Base-by-base conservation (phyloP, 176 grass and related monocot species). In the Hsuehochloa calcarea region DNA sequence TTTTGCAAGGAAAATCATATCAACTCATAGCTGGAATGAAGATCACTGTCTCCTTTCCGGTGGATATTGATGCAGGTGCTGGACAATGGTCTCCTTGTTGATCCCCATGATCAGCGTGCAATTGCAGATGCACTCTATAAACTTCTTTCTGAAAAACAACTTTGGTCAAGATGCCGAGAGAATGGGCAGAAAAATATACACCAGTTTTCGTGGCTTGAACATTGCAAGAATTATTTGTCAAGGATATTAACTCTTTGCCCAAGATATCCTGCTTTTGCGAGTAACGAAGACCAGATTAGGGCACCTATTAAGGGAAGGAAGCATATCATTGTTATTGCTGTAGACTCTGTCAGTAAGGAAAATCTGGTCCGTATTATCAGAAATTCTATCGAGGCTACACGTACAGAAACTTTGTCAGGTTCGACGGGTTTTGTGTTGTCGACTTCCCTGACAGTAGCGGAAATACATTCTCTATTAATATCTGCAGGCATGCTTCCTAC, bases 151-250 rank as follows among this genome's bases (percentile, higher is more conserved):
- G 93, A 94, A 58, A 94, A 90, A 60, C 85, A 94, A 67, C 82
- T 94, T 51, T 94, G 93, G 93, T 82, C 82, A 54, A 79, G 80
- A 84, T 94, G 90, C 72, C 75, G 88, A 65, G 83, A 92, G 46
- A 94, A 94, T 84, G 93, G 90, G 23, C 62, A 87, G 85, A 87
- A 84, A 79, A 94, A 94, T 82, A 94, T 92, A 51, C 93, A 92
- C 64, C 90, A 86, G 47, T 94, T 94, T 79, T 94, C 90, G 0
- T 94, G 93, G 93, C 90, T 90, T 80, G 93, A 92, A 79, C 93
- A 94, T 80, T 94, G 93, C 85, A 92, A 89, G 74, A 94, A 91
- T 55, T 94, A 92, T 56, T 82, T 94, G 75, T 87, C 93, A 71
- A 88, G 90, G 79, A 66, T 94, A 84, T 80, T 84, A 84, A 87